A percentile compares a stretch with the other conserved stretches of the same genome.
Evolutionary conservation across 2,329 filamentous ascomycete species (phyloP).

Genomic region (Teratosphaeria zuluensis): DNA sequence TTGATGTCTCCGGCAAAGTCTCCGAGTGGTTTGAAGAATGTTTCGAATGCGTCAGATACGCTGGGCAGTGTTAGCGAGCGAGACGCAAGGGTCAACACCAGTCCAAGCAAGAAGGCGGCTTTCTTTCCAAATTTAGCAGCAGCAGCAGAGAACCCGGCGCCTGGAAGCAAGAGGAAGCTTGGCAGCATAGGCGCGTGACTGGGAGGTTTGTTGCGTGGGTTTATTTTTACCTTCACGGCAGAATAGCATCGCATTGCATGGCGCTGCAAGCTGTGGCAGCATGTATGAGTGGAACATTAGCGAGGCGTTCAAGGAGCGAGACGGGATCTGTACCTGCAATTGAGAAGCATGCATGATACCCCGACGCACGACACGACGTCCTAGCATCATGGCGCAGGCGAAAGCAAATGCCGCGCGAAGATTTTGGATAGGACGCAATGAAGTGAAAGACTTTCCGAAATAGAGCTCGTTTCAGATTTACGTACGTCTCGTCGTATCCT

Average conservation of each 20-base stretch:
- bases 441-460: not conserved
- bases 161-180: not conserved
- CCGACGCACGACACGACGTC: not conserved
- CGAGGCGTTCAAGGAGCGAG: not conserved
- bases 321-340: not conserved
- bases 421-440: not conserved
- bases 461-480: not conserved
- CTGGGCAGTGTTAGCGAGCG: slow-evolving; percentile 9
- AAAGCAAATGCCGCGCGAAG: not conserved
- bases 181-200: not conserved
- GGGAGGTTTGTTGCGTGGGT: not conserved
- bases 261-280: not conserved
- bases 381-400: not conserved
- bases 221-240: not conserved
- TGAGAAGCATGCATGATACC: not conserved
- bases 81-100: slow-evolving; percentile 14
- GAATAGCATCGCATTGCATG: not conserved
- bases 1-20: slow-evolving; percentile 8
- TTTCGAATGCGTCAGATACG: slow-evolving; percentile 13
- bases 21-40: slow-evolving; percentile 21
- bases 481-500: not conserved
- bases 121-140: not conserved
- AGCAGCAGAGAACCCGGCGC: not conserved
- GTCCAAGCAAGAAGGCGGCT: slow-evolving; percentile 4
- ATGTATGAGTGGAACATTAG: not conserved